phyloP scores from a whole-genome alignment of 73 alveolate species.

The Tetrahymena thermophila region DNA sequence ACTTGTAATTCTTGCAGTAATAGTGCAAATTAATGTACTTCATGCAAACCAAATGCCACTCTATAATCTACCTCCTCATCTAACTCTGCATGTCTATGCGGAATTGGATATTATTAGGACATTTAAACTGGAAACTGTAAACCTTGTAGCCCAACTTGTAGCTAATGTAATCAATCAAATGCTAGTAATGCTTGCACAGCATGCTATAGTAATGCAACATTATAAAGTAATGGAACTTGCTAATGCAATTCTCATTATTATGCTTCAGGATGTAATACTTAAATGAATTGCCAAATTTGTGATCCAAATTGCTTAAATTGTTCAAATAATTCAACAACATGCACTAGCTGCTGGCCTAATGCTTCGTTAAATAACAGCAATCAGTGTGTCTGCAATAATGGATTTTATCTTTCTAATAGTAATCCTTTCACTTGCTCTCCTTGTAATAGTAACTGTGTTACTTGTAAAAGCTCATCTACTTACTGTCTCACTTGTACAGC shows the following conservation, averaged over 20 bases:
- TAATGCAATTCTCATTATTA: background rate
- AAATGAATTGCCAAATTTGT: background rate
- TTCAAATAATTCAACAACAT: background rate
- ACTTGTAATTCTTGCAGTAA: background rate
- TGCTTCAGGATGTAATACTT: background rate
- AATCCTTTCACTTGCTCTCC: background rate
- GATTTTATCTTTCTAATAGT: background rate
- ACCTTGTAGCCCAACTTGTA: background rate
- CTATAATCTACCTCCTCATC: background rate
- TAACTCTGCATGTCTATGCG: background rate
- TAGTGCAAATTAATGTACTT: background rate
- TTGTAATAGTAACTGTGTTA: background rate
- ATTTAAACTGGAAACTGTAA: background rate
- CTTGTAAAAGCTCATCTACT: background rate
- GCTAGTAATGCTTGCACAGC: background rate
- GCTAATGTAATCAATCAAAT: background rate
- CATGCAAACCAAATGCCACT: background rate
- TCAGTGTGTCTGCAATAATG: background rate
- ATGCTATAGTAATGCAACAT: background rate
- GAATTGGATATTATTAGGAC: background rate
- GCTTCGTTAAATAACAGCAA: background rate
- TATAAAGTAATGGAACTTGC: background rate
- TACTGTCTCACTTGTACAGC: background rate
- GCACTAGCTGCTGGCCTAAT: background rate
- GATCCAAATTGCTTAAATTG: background rate